Base-by-base conservation (phyloP, 352 stramenopile genomes). In the Phytophthora pini region DNA sequence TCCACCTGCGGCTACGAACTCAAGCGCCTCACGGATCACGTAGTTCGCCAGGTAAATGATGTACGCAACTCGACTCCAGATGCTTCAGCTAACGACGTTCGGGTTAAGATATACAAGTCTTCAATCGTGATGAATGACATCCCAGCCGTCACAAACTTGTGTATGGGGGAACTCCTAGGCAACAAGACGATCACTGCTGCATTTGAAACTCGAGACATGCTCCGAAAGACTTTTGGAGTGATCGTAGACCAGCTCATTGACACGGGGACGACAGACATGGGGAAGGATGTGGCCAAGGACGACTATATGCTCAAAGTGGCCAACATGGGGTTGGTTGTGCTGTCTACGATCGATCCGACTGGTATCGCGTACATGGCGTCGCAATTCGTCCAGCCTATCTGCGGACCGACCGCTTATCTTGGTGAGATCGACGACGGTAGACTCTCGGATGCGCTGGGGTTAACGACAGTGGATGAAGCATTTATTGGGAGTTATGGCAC, bases 361-460 rank as follows among this genome's bases (percentile, higher is more conserved):
- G 73, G 73, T 2, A 69, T 82, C 36, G 73, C 60, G 2, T 64
- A 74, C 40, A 72, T 82, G 73, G 70, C 61, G 0, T 58, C 65
- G 3, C 67, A 77, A 44, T 82, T 75, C 34, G 60, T 82, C 1
- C 70, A 82, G 47, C 70, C 70, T 3, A 78, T 78, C 3, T 78
- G 70, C 36, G 70, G 70, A 13, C 70, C 70, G 1, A 78, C 65
- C 0, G 40, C 53, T 2, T 66, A 72, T 26, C 24, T 78, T 5
- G 70, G 65, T 5, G 65, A 75, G 20, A 75, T 78, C 10, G 65
- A 78, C 22, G 70, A 78, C 15, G 70, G 70, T 17, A 62, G 27
- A 26, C 57, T 62, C 11, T 61, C 43, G 13, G 55, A 70, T 17
- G 54, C 61, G 1, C 26, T 70, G 4, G 61, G 61, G 3, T 34